Base-by-base conservation (phyloP, 108 stramenopile genomes). In the Cyclostephanos invisitatus region DNA sequence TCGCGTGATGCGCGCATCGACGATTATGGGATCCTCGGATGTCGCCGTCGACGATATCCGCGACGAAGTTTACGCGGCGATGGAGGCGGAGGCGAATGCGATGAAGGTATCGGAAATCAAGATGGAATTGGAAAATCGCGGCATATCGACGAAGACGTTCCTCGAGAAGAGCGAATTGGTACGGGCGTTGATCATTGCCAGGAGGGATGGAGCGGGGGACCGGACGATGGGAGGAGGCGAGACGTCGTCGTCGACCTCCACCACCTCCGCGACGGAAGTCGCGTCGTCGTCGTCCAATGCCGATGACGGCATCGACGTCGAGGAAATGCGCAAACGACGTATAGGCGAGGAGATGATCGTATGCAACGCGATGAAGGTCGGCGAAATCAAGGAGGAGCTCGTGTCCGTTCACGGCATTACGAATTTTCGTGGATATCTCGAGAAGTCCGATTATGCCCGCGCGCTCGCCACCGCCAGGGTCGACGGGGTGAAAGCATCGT, bases 81-180 rank as follows among this genome's bases (percentile, higher is more conserved):
- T 77, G 21, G 75, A 77, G 28, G 24, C 64, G 6, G 85, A 84
- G 25, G 62, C 87, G 18, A 36, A 65, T 8, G 49, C 84, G 53
- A 94, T 94, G 93, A 74, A 77, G 80, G 83, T 83, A 8, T 83
- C 86, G 2, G 89, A 83, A 51, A 89, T 94, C 24, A 86, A 85
- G 54, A 82, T 86, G 56, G 93, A 94, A 72, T 65, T 94, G 25
- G 90, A 91, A 75, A 80, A 82, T 21, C 90, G 87, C 66, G 93
- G 93, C 0, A 90, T 94, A 40, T 86, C 89, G 3, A 91, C 93
- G 20, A 75, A 67, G 17, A 24, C 70, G 8, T 85, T 91, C 55
- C 64, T 91, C n/a, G 89, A 89, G 64, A 94, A 91, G 78, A 80
- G 72, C 10, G 90, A 94, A 63, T 57, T 94, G 46, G 80, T 90